A percentile compares a stretch with the other conserved stretches of the same genome.
Conservation (phyloP, 176 grass and related monocot genomes). For the Tillandsia leiboldiana region DNA sequence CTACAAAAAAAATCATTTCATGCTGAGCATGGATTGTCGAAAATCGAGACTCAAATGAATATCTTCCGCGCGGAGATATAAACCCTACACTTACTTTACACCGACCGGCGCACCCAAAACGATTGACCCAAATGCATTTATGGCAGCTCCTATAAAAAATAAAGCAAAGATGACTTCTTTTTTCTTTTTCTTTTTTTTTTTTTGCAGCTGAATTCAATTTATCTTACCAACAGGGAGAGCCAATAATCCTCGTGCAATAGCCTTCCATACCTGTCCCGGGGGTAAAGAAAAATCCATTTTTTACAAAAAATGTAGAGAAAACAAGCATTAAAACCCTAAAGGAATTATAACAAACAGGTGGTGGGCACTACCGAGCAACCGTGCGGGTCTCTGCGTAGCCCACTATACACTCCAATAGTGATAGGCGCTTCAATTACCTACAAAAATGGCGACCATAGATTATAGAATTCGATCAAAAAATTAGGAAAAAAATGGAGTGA, state of each 20-base stretch:
- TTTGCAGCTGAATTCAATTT: neutral
- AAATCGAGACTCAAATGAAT: neutral
- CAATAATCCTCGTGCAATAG: constrained; percentile 38
- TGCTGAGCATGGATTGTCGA: neutral
- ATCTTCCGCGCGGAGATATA: neutral
- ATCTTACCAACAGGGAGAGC: constrained; percentile 54
- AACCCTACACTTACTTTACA: constrained; percentile 45
- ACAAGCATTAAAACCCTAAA: neutral
- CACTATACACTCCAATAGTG: constrained; percentile 59
- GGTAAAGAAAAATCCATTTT: constrained; percentile 4
- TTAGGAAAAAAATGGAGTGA: neutral
- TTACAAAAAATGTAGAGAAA: constrained; percentile 1
- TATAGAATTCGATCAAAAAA: too few relatives aligned
- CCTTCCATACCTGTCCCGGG: constrained; percentile 45
- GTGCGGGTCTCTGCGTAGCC: constrained; percentile 38
- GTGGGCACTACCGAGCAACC: constrained; percentile 38
- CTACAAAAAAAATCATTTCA: neutral
- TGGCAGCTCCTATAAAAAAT: constrained; percentile 47
- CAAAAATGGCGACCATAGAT: neutral
- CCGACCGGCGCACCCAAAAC: constrained; percentile 83
- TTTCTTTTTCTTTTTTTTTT: too few relatives aligned
- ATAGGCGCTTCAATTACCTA: constrained; percentile 62
- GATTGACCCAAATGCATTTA: constrained; percentile 94
- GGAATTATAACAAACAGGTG: constrained; percentile 8
- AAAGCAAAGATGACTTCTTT: neutral